Base-by-base conservation (phyloP, 257 asterid genomes). In the Cynanchum wilfordii region DNA sequence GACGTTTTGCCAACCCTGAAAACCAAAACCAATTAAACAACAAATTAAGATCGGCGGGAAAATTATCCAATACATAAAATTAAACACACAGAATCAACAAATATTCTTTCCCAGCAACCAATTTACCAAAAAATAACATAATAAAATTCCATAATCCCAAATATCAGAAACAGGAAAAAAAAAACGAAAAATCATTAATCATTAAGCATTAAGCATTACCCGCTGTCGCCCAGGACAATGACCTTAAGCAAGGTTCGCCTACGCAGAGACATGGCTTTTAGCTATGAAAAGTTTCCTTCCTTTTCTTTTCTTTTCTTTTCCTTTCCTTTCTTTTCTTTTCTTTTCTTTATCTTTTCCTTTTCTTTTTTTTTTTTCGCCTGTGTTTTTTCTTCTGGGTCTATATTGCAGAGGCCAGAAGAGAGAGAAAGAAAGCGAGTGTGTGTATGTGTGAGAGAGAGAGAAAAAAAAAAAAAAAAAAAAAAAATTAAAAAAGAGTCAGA, bases 151-250 rank as follows among this genome's bases (percentile, higher is more conserved):
- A 17, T 29, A 64, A 64, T 12, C 27, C 56, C 3, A 12, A 49
- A 68, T 49, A 5, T 27, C 15, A 38, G 17, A 15, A 44, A 11
- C 36, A 56, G 12, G 20, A n/a, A 74, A 50, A 19, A 75, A 72
- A 36, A 27, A 20, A 45, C 77, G 75, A 69, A 62, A 38, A 58
- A 25, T 51, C 57, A 51, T 51, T 51, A 51, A 17, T 17, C 68
- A 33, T n/a, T n/a, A n/a, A n/a, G n/a, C 57, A 51, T 51, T 51
- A 51, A 17, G 12, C 68, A 33, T 20, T 80, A 92, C 99, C 99
- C 99, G 82, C 99, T 95, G 70, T 95, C 99, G 72, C 98, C 99
- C 75, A 95, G 98, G 81, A 95, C 94, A 86, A 95, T 95, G 75
- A 95, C 96, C 87, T 94, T 94, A 80, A 94, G 97, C 89, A 94